These are phyloP conservation scores for Artemisia tridentata DNA, from an alignment of 129 eudicot genomes.

Conservation along the genomic window DNA sequence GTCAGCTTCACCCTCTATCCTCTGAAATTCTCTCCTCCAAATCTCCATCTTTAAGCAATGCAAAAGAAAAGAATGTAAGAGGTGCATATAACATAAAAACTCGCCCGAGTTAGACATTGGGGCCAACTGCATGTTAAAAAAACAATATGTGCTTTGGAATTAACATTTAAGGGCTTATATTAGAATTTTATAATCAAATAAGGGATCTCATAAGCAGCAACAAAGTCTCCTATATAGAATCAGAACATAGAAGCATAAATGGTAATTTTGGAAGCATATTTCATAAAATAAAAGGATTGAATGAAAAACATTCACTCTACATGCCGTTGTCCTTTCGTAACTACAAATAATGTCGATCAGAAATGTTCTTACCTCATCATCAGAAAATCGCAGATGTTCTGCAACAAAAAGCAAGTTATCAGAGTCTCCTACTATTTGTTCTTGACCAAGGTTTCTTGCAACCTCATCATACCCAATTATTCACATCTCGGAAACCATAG, in stretches of 20 bases:
- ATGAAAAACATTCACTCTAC: neutral
- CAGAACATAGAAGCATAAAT: neutral
- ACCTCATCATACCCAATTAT: constrained; percentile 56
- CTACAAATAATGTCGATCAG: neutral
- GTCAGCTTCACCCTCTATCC: constrained; percentile 85
- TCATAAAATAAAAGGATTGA: neutral
- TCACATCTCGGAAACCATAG: constrained; percentile 66
- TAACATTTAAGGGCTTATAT: neutral
- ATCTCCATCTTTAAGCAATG: constrained; percentile 64
- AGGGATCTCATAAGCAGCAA: too few relatives aligned
- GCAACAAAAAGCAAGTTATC: constrained; percentile 60
- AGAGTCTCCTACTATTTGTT: constrained; percentile 27
- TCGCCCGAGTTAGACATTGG: neutral
- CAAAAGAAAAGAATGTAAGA: too few relatives aligned
- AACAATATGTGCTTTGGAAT: neutral
- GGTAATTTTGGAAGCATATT: neutral
- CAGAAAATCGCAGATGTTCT: constrained; percentile 79
- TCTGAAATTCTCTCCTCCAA: constrained; percentile 83
- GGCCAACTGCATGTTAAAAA: neutral
- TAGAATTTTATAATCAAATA: neutral
- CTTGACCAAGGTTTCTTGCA: constrained; percentile 47
- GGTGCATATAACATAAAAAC: neutral
- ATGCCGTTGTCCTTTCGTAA: neutral
- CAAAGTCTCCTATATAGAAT: too few relatives aligned
- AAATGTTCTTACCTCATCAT: constrained; percentile 62